These are phyloP conservation scores for Ceratobasidium papillatum DNA, from an alignment of 1,284 basidiomycete species.

Conservation along the genomic window DNA sequence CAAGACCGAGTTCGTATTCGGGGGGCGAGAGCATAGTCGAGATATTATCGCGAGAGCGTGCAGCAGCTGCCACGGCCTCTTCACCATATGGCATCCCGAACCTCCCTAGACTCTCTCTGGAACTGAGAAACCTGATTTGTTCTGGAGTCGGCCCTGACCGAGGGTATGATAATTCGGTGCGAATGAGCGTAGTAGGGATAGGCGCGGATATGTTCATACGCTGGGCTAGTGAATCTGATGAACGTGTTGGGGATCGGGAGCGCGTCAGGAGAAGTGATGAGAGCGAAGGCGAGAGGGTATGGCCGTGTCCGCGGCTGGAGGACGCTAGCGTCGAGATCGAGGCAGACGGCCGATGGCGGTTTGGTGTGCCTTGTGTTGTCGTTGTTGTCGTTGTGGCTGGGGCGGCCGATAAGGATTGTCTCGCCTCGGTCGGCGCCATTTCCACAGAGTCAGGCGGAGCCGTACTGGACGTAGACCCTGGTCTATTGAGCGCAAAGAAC, in stretches of 20 bases:
- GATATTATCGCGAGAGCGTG: slow-evolving; percentile 44
- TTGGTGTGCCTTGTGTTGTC: background rate
- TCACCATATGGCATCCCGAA: slow-evolving; percentile 64
- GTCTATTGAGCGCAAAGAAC: slow-evolving; percentile 25
- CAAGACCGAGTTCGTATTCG: background rate
- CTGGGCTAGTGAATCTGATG: slow-evolving; percentile 29
- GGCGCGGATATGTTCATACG: slow-evolving; percentile 58
- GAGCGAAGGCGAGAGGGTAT: slow-evolving; percentile 32
- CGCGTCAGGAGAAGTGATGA: slow-evolving; percentile 15
- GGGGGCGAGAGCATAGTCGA: background rate
- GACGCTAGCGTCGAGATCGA: slow-evolving; percentile 33
- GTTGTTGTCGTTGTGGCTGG: slow-evolving; percentile 4
- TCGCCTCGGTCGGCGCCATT: background rate
- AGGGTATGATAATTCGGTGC: slow-evolving; percentile 61
- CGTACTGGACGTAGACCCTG: slow-evolving; percentile 6
- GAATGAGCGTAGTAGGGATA: slow-evolving; percentile 60
- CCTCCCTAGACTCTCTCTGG: slow-evolving; percentile 57
- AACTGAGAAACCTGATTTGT: slow-evolving; percentile 61
- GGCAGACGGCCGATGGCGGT: slow-evolving; percentile 19
- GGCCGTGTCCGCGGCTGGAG: background rate
- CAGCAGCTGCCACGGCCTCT: slow-evolving; percentile 59
- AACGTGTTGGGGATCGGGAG: slow-evolving; percentile 19
- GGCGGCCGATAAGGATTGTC: slow-evolving; percentile 25
- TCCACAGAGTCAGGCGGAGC: slow-evolving; percentile 21
- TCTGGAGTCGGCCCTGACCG: slow-evolving; percentile 62